Evolutionary conservation across 2,329 filamentous ascomycete species (phyloP).

Genomic region (Epichloe amarillans): DNA sequence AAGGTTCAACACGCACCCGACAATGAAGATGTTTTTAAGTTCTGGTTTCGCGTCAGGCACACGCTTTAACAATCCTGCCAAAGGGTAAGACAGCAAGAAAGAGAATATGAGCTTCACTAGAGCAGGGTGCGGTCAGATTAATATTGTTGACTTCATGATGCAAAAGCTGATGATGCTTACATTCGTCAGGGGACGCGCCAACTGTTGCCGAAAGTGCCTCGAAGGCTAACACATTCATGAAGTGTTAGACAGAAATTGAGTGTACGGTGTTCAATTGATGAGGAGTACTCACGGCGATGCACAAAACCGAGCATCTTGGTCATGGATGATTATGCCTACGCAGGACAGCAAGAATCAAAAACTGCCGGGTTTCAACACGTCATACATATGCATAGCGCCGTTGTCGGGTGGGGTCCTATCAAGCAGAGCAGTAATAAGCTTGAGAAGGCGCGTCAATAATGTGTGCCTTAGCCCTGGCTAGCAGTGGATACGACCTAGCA

Average conservation of each 20-base stretch:
- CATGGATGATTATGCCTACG: background rate
- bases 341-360: background rate
- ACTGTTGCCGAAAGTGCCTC: slow-evolving; percentile 18
- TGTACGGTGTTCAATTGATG: background rate
- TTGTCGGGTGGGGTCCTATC: too few relatives aligned
- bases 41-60: slow-evolving; percentile 74
- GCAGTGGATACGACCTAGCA: too few relatives aligned
- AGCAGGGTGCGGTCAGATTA: background rate
- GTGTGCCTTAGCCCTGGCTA: too few relatives aligned
- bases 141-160: background rate
- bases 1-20: slow-evolving; percentile 40
- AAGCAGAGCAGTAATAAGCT: too few relatives aligned
- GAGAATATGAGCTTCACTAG: slow-evolving; percentile 86
- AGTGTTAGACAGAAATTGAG: background rate
- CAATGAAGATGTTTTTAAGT: slow-evolving; percentile 78
- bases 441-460: too few relatives aligned
- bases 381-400: background rate
- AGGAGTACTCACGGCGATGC: slow-evolving; percentile 12
- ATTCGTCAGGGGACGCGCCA: slow-evolving; percentile 25
- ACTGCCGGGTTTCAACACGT: background rate
- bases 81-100: slow-evolving; percentile 83
- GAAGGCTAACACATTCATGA: slow-evolving; percentile 16
- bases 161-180: slow-evolving; percentile 12
- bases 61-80: slow-evolving; percentile 78
- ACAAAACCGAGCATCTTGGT: slow-evolving; percentile 10